Conservation (phyloP, 1,139 yeast genomes). For the Hemisphaericaspora lyxosophila region DNA sequence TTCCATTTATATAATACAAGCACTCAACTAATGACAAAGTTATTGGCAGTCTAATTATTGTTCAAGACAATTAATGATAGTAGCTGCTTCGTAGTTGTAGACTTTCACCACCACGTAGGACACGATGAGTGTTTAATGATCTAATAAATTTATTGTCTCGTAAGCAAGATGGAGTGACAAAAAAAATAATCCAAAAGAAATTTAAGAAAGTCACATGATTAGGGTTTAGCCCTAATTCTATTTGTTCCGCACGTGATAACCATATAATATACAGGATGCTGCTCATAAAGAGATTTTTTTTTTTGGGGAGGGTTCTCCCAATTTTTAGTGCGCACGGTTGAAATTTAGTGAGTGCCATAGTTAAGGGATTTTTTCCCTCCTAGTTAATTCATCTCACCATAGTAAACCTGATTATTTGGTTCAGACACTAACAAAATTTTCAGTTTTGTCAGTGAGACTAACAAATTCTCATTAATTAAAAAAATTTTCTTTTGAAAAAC, state of each 20-base stretch:
- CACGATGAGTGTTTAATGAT: background rate
- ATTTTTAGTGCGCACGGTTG: background rate
- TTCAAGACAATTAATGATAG: too few species aligned
- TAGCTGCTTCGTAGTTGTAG: too few species aligned
- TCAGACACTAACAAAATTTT: background rate
- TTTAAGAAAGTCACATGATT: conserved; percentile 4
- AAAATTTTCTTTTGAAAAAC: conserved; percentile 13
- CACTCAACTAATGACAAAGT: too few species aligned
- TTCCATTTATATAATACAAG: conserved; percentile 48
- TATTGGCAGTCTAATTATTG: too few species aligned
- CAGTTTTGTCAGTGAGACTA: background rate
- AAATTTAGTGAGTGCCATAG: background rate
- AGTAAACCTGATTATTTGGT: background rate
- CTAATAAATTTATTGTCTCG: too few species aligned
- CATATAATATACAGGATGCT: background rate
- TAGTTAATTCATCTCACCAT: background rate
- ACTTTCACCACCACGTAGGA: too few species aligned
- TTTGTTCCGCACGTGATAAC: conserved; percentile 4
- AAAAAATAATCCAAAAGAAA: conserved; percentile 7
- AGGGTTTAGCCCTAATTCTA: conserved; percentile 4
- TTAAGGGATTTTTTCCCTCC: background rate
- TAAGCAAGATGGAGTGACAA: background rate
- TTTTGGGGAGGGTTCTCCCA: background rate
- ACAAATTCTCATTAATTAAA: conserved; percentile 6
- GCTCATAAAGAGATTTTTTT: background rate